Base-by-base conservation (phyloP, 768 basidiomycete species). In the Kwoniella europaea region DNA sequence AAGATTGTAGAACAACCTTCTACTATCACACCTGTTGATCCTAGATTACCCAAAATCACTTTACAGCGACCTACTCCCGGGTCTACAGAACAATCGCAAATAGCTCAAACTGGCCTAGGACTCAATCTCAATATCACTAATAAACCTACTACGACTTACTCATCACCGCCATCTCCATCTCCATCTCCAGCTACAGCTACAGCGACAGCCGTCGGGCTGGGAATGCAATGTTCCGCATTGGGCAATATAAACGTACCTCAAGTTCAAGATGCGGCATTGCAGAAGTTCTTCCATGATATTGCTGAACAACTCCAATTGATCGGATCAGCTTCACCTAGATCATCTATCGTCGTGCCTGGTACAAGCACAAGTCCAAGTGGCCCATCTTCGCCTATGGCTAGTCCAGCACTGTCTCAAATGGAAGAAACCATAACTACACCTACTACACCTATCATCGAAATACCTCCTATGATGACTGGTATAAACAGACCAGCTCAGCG, bases 271-370 rank as follows among this genome's bases (percentile, higher is more conserved):
- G 89, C 89, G 55, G 89, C 88, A 54, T 88, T 95, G 77, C 91
- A 92, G 73, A 84, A 88, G 59, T 94, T 94, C 84, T 92, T 94
- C 83, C 86, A 90, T 63, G 91, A 94, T 82, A 90, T 94, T 62
- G 91, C 89, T 4, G 88, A 91, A 59, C 91, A 91, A 77, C 87
- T 93, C 59, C 89, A 89, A 70, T 86, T 87, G 62, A 88, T 92
- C 82, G 89, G 91, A 73, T 84, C 86, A 41, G 86, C 86, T 68
- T 74, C 72, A 16, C 78, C 78, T 5, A 53, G 78, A 41, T 71
- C 72, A 2, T 72, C 69, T 20, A 56, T 79, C 27, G 69, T 68
- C 10, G 66, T 72, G 15, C 71, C 71, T 35, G 35, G 35, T 35
- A 35, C 35, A 35, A 35, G 35, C 35, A 35, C 35, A 35, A 35